Conservation (phyloP, 257 asterid species). For the Ehretia macrophylla region DNA sequence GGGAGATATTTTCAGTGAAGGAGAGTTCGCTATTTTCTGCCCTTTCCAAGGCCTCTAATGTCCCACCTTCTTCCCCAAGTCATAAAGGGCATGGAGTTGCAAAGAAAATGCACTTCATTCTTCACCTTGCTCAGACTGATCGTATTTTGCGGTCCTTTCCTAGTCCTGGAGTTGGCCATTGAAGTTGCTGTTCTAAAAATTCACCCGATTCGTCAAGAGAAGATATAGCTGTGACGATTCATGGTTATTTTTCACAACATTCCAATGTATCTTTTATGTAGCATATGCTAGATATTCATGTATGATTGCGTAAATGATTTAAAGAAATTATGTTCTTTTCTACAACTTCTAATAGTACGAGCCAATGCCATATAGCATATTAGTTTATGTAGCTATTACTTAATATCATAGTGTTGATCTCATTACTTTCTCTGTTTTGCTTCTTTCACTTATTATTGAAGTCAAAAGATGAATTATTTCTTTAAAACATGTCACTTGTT, state of each 20-base stretch:
- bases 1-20: conserved; percentile 3
- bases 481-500: no score
- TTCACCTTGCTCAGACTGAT: not conserved
- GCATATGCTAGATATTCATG: no score
- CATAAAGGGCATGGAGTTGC: conserved; percentile 11
- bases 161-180: conserved; percentile 30
- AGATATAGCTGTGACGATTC: no score
- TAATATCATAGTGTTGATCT: no score
- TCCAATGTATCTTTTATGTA: not conserved
- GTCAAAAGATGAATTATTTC: no score
- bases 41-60: conserved; percentile 19
- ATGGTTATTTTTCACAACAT: no score
- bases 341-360: no score
- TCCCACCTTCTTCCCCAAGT: conserved; percentile 24
- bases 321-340: not conserved
- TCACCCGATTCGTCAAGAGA: no score
- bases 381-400: no score
- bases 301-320: no score
- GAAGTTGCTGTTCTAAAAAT: conserved; percentile 5
- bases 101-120: conserved; percentile 1
- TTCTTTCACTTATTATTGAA: no score
- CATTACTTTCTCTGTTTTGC: no score
- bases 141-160: conserved; percentile 24
- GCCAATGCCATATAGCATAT: not conserved
- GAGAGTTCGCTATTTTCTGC: conserved; percentile 3